These are phyloP conservation scores for Wickerhamomyces kurtzmanii DNA, from an alignment of 805 yeast species.

Conservation along the genomic window DNA sequence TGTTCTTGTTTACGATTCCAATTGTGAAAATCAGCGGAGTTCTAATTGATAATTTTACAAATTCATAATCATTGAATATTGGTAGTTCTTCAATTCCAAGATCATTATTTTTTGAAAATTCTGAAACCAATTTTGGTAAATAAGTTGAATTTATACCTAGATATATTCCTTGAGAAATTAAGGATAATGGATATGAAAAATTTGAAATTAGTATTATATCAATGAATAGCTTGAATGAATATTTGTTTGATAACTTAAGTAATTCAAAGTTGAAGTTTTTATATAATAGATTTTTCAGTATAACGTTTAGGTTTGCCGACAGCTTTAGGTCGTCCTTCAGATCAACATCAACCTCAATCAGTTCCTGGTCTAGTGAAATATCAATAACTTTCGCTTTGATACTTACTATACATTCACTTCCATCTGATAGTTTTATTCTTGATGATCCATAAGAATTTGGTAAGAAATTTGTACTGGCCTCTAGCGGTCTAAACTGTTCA, in stretches of 20 bases:
- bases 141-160: constrained; percentile 73
- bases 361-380: constrained; percentile 29
- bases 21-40: constrained; percentile 67
- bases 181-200: constrained; percentile 70
- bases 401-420: constrained; percentile 89
- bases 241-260: constrained; percentile 60
- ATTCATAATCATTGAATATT: constrained; percentile 72
- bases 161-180: constrained; percentile 72
- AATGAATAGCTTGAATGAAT: constrained; percentile 66
- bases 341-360: constrained; percentile 72
- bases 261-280: too few relatives aligned
- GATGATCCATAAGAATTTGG: constrained; percentile 92
- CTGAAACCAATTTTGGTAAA: constrained; percentile 64
- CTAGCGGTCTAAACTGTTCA: constrained; percentile 77
- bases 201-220: constrained; percentile 76
- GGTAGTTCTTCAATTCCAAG: constrained; percentile 78
- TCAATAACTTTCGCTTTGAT: constrained; percentile 76
- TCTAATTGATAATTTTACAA: constrained; percentile 52
- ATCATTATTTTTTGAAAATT: constrained; percentile 45
- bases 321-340: too few relatives aligned
- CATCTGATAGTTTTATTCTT: constrained; percentile 76
- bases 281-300: too few relatives aligned
- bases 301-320: too few relatives aligned
- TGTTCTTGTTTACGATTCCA: constrained; percentile 53
- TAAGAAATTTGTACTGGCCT: constrained; percentile 70